Conservation (phyloP, 2,329 filamentous ascomycete species). For the Aspergillus bombycis region DNA sequence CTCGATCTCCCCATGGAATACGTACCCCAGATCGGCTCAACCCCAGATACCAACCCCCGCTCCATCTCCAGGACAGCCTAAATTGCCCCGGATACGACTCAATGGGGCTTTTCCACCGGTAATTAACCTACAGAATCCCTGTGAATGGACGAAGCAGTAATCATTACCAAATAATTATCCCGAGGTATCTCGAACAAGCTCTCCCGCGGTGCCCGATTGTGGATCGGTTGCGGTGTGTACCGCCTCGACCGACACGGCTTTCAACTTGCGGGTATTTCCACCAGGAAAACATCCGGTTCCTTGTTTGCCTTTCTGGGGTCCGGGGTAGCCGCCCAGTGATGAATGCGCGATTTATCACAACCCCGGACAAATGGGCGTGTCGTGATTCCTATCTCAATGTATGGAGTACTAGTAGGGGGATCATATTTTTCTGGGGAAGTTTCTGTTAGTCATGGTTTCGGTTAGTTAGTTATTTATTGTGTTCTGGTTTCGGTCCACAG, state of each 20-base stretch:
- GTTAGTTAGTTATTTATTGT: no score
- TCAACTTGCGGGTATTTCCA: neutral
- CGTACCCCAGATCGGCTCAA: neutral
- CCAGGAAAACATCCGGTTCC: neutral
- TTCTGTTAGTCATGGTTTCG: slow-evolving; percentile 8
- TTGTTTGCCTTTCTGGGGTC: neutral
- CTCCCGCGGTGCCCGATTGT: neutral
- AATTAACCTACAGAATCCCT: neutral
- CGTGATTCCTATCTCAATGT: neutral
- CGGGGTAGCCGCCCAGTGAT: slow-evolving; percentile 1
- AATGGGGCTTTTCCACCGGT: neutral
- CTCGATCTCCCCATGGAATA: neutral
- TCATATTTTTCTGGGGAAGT: slow-evolving; percentile 1
- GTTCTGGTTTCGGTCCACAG: neutral
- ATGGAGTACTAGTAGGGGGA: no score
- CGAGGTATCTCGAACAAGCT: neutral
- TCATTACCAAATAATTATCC: neutral
- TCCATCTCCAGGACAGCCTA: neutral
- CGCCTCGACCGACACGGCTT: neutral
- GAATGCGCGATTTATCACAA: slow-evolving; percentile 6
- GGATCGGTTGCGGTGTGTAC: neutral
- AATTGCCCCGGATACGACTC: neutral
- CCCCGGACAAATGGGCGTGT: neutral
- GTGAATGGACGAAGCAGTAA: neutral
- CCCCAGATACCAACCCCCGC: slow-evolving; percentile 3